Conservation (phyloP, 305 asterid species). For the Fraxinus albicans region DNA sequence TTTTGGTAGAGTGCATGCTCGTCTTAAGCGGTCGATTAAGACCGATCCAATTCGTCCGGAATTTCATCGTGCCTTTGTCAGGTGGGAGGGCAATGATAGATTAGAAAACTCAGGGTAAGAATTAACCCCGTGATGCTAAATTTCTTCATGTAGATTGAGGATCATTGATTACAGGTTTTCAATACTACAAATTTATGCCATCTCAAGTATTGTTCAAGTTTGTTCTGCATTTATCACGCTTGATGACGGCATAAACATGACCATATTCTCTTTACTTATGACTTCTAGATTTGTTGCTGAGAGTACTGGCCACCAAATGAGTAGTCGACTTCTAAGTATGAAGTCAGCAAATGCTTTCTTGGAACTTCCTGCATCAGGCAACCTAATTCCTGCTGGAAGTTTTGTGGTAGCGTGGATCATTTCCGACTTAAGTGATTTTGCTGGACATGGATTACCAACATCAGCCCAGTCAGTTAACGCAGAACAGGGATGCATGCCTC, state of each 20-base stretch:
- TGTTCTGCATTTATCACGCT: conserved; percentile 16
- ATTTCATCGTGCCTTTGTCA: conserved; percentile 73
- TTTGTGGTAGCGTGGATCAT: conserved; percentile 61
- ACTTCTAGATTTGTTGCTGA: conserved; percentile 77
- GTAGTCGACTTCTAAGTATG: conserved; percentile 93
- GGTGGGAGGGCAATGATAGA: conserved; percentile 62
- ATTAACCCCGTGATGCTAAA: conserved; percentile 5
- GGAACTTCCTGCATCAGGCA: conserved; percentile 72
- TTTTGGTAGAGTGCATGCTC: conserved; percentile 77
- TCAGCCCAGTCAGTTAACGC: conserved; percentile 29
- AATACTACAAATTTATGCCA: conserved; percentile 9
- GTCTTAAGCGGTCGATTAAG: conserved; percentile 73
- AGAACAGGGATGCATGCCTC: conserved; percentile 29
- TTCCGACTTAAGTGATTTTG: conserved; percentile 56
- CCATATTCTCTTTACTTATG: conserved; percentile 13
- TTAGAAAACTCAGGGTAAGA: conserved; percentile 69
- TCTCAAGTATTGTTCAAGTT: conserved; percentile 12
- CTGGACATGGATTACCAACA: conserved; percentile 35
- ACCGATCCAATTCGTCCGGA: conserved; percentile 73
- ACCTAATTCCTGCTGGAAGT: conserved; percentile 66
- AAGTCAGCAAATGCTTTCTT: conserved; percentile 90
- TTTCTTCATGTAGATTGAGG: neutral
- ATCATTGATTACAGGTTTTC: neutral
- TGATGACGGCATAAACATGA: conserved; percentile 3
- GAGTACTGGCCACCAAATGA: conserved; percentile 92